Evolutionary conservation across 2,329 filamentous ascomycete genomes (phyloP).

Genomic region (Xylariaceae sp.): DNA sequence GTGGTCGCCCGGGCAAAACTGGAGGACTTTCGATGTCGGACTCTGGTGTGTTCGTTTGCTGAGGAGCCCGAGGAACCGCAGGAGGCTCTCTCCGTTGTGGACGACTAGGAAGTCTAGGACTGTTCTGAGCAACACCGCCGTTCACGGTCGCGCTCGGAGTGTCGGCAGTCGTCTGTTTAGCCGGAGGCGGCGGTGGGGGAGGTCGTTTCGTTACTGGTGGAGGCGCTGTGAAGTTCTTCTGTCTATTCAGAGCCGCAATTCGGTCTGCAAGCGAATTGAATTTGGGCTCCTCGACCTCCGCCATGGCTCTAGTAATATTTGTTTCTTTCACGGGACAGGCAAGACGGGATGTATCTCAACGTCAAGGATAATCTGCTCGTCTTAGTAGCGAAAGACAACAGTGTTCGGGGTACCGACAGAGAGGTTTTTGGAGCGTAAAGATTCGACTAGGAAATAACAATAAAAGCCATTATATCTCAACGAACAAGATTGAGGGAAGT

Average conservation of each 20-base stretch:
- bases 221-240: conserved; percentile 61
- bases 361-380: not conserved
- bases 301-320: conserved; percentile 49
- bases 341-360: not conserved
- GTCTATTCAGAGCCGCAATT: conserved; percentile 67
- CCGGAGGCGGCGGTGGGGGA: conserved; percentile 55
- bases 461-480: not conserved
- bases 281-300: conserved; percentile 65
- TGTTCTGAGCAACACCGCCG: conserved; percentile 32
- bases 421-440: not conserved
- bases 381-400: not conserved
- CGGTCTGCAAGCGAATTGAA: conserved; percentile 66
- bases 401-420: not conserved
- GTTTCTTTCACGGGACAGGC: not conserved
- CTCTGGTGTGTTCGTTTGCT: conserved; percentile 44
- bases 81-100: conserved; percentile 44
- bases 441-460: not conserved
- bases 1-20: conserved; percentile 41
- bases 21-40: conserved; percentile 34
- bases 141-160: conserved; percentile 43
- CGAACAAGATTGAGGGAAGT: not conserved
- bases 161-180: conserved; percentile 46
- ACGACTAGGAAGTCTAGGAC: conserved; percentile 49
- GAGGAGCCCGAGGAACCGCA: conserved; percentile 39
- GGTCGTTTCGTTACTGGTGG: conserved; percentile 43